Percentiles rank a stretch among this genome's conserved stretches.
Evolutionary conservation across 1,139 yeast species (phyloP).

Genomic region (Ogataea hybrid): DNA sequence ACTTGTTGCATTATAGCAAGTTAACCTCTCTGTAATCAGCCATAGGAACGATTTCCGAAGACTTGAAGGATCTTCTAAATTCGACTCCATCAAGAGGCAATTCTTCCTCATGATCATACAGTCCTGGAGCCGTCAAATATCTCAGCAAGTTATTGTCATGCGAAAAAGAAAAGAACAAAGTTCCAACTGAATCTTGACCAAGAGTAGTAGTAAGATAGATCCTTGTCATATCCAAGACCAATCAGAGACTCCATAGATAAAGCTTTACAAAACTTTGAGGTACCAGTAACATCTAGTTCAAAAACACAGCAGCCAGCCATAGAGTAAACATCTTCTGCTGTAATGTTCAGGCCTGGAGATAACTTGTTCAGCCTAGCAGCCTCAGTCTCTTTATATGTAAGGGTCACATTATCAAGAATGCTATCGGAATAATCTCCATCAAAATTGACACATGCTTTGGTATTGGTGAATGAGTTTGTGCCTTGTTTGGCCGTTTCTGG

Average conservation of each 20-base stretch:
- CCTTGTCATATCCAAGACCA: constrained; percentile 37
- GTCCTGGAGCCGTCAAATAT: constrained; percentile 42
- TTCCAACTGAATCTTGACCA: background rate
- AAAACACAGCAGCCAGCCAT: constrained; percentile 47
- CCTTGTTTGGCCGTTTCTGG: constrained; percentile 17
- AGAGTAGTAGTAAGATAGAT: background rate
- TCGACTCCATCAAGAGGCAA: constrained; percentile 34
- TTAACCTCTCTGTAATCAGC: constrained; percentile 49
- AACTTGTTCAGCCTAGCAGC: constrained; percentile 28
- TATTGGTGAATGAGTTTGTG: constrained; percentile 18
- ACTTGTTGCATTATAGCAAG: constrained; percentile 29
- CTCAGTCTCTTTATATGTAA: constrained; percentile 5
- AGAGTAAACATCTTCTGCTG: constrained; percentile 37
- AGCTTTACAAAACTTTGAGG: constrained; percentile 46
- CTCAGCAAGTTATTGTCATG: constrained; percentile 50
- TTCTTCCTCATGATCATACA: constrained; percentile 34
- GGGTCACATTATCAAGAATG: background rate
- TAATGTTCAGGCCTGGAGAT: constrained; percentile 37
- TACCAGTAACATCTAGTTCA: constrained; percentile 48
- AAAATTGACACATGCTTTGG: constrained; percentile 1
- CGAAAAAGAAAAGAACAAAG: constrained; percentile 38
- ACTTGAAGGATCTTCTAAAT: constrained; percentile 41
- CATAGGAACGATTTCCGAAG: constrained; percentile 49
- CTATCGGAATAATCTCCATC: background rate
- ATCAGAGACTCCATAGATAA: constrained; percentile 48